Evolutionary conservation across 2,329 filamentous ascomycete genomes (phyloP), one percentile per base, ranked within the genome.

Genomic region (Sphaceloma murrayae): DNA sequence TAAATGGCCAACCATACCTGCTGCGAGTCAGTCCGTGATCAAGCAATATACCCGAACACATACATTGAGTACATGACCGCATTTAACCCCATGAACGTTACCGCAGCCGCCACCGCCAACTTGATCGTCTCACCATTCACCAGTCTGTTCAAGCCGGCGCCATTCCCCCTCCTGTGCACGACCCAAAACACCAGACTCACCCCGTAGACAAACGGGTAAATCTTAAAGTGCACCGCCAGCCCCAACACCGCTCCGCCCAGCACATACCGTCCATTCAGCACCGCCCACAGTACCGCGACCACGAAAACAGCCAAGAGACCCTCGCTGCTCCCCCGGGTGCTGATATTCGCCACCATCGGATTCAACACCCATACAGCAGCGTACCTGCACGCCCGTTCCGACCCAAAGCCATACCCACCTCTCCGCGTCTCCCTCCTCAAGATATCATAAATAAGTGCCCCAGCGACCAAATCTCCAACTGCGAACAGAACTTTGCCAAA

Each of bases 321-420:
- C 64, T 98, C 91, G 0, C 87, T 91, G 65, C 88, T 95, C 10
- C 91, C 91, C 38, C 91, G 72, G 9, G 91, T 96, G 63, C 86
- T 94, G 56, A 98, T 98, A 27, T 87, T 86, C 0, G 91, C 91
- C 7, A 96, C 91, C 88, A 98, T 96, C 0, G 91, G 91, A 57
- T 98, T 98, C 58, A 95, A 73, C 49, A 96, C 67, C 91, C 91
- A 98, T 29, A 95, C 82, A 52, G 80, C 78, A 1, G 88, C 82
- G 56, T 85, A 95, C 49, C 75, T 78, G 49, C 88, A 68, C 1
- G 86, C 85, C 1, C 69, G 62, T 14, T 67, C 64, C 5, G 60
- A 56, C 2, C 63, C 54, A 51, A 63, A 54, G 18, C 52, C 67
- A 80, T 73, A 27, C 66, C 62, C 29, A 58, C 54, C 60, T 36